Evolutionary conservation across 1,139 yeast species (phyloP), one percentile per base, ranked within the genome.

Genomic region (Arxiozyma slooffiae): DNA sequence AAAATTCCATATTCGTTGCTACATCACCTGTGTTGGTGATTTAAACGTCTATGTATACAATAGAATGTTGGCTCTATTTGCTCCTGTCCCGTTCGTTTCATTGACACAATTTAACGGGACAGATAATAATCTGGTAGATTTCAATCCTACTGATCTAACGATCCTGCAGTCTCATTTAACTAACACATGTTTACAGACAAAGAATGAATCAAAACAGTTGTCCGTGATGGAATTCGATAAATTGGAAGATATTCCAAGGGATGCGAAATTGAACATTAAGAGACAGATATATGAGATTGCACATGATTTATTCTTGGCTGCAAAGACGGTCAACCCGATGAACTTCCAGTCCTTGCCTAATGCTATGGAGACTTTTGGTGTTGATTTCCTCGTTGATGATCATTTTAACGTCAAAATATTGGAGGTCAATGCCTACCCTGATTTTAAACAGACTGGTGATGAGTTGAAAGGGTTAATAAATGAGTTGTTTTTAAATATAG

Each of bases 341-440:
- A 88, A 89, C 65, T 92, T 92, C 71, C 97, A 90, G 71, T 92
- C 97, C 0, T 64, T 89, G 50, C 69, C 71, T 0, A 87, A 87
- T 67, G 94, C 95, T 0, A 78, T 87, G 63, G 98, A 92, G 65
- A 74, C 88, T 11, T 92, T 77, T 64, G 98, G 98, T 0, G 72
- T 92, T 16, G 98, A 92, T 66, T 89, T 87, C 67, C 68, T 92
- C 53, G 85, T 92, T 8, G 81, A 80, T 57, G 72, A 70, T 1
- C 72, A 80, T 42, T 65, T 67, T 34, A 63, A 72, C 9, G 92
- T 85, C 3, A 73, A 73, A 46, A 67, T 92, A 42, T 70, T 92
- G 40, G 98, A 92, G 66, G 87, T 89, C 46, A 92, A 92, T 63
- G 84, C 97, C 9, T 92, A 85, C 64, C 98, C 98, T 0, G 98